Conservation (phyloP, 2,329 filamentous ascomycete genomes). For the Colletotrichum musae region DNA sequence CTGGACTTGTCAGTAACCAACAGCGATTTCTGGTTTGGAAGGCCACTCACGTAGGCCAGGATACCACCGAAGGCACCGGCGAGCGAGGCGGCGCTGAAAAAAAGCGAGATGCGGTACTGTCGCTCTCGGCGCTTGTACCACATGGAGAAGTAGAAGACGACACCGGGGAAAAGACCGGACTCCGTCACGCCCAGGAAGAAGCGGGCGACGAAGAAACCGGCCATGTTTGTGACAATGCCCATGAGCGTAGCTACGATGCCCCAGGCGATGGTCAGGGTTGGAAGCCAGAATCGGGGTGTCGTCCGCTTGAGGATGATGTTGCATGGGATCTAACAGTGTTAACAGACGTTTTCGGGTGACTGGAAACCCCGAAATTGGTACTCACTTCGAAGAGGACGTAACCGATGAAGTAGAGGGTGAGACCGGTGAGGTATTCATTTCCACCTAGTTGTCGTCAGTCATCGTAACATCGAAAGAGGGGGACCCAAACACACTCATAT, state of each 20-base stretch:
- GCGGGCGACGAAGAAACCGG: constrained; percentile 66
- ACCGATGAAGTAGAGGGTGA: constrained; percentile 77
- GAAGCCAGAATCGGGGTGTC: constrained; percentile 70
- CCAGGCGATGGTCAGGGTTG: constrained; percentile 70
- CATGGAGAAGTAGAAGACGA: constrained; percentile 66
- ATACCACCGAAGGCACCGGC: constrained; percentile 72
- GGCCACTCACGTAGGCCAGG: constrained; percentile 62
- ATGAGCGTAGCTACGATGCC: constrained; percentile 67
- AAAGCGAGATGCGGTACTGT: constrained; percentile 69
- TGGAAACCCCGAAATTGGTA: background rate
- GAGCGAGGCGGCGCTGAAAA: constrained; percentile 68
- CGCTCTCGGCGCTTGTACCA: constrained; percentile 70
- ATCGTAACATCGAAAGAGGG: constrained; percentile 46
- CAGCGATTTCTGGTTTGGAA: rapidly evolving
- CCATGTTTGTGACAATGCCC: constrained; percentile 64
- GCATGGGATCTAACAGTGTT: constrained; percentile 64
- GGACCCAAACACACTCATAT: constrained; percentile 64
- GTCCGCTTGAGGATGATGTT: constrained; percentile 75
- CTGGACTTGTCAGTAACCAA: constrained; percentile 43
- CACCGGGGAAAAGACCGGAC: constrained; percentile 66
- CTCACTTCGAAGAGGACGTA: constrained; percentile 70
- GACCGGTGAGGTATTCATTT: constrained; percentile 74
- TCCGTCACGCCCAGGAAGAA: constrained; percentile 71
- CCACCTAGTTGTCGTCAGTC: constrained; percentile 55
- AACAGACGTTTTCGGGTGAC: background rate